phyloP scores from a whole-genome alignment of 192 early-diverging fungal species.

The Backusella tarrabulga region DNA sequence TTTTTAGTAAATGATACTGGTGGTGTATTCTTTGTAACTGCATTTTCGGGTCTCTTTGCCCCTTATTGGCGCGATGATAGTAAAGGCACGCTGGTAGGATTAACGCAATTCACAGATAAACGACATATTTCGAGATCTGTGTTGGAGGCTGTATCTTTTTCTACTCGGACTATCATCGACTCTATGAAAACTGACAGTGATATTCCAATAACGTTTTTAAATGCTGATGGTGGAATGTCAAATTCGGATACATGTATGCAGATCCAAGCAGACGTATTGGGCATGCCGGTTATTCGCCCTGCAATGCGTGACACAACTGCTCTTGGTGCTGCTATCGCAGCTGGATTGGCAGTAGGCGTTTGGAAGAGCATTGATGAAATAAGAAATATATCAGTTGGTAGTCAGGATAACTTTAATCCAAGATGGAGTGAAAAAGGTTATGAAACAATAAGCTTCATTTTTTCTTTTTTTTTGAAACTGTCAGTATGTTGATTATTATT shows the following conservation, averaged over 20 bases:
- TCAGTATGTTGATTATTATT: neutral
- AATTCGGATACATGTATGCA: conserved; percentile 92
- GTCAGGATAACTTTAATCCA: conserved; percentile 8
- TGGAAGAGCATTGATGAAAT: conserved; percentile 16
- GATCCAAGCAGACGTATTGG: conserved; percentile 83
- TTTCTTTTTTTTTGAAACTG: conserved; percentile 16
- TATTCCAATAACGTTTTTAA: conserved; percentile 63
- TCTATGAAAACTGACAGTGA: conserved; percentile 83
- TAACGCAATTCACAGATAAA: conserved; percentile 87
- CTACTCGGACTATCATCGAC: conserved; percentile 83
- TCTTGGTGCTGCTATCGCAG: conserved; percentile 79
- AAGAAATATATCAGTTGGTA: neutral
- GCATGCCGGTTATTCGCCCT: conserved; percentile 71
- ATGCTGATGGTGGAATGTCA: conserved; percentile 91
- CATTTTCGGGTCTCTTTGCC: conserved; percentile 91
- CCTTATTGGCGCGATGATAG: conserved; percentile 95
- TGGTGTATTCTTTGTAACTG: conserved; percentile 94
- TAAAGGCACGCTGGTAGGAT: conserved; percentile 81
- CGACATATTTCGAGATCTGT: conserved; percentile 84
- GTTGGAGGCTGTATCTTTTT: conserved; percentile 88
- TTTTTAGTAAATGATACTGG: conserved; percentile 65
- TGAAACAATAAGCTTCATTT: neutral
- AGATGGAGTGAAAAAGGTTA: neutral
- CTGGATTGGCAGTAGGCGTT: conserved; percentile 21
- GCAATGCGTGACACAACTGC: conserved; percentile 91